Percentiles rank a stretch among this genome's conserved stretches.
Evolutionary conservation across 257 asterid genomes (phyloP).

Genomic region (Linaria vulgaris): DNA sequence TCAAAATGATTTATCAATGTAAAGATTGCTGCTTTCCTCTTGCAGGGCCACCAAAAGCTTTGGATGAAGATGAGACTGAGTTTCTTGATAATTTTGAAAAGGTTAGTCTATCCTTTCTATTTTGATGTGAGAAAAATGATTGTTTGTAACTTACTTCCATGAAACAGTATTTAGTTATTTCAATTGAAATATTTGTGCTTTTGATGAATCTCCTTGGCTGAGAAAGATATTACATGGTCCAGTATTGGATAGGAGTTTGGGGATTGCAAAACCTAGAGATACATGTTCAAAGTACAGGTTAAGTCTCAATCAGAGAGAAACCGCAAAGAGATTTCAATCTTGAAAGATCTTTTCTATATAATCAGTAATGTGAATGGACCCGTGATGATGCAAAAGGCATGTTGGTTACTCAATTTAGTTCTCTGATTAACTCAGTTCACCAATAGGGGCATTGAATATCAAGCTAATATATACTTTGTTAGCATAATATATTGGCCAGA

Average conservation of each 20-base stretch:
- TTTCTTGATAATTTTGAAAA: slow-evolving; percentile 76
- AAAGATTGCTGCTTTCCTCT: slow-evolving; percentile 18
- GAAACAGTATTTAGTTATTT: slow-evolving; percentile 13
- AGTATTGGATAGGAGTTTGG: slow-evolving; percentile 4
- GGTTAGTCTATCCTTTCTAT: slow-evolving; percentile 46
- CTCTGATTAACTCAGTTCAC: background rate
- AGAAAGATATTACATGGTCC: background rate
- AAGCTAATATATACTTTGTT: slow-evolving; percentile 1
- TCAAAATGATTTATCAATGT: background rate
- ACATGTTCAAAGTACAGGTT: background rate
- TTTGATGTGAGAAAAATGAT: slow-evolving; percentile 9
- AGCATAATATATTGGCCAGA: background rate
- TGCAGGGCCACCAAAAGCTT: slow-evolving; percentile 95
- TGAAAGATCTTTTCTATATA: background rate
- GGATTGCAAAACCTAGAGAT: background rate
- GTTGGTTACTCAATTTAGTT: background rate
- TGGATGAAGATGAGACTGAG: slow-evolving; percentile 97
- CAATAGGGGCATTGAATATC: slow-evolving; percentile 8
- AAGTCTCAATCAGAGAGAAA: background rate
- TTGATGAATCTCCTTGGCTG: slow-evolving; percentile 16
- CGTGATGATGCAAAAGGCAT: slow-evolving; percentile 2
- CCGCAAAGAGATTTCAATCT: slow-evolving; percentile 9
- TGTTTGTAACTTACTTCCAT: slow-evolving; percentile 9
- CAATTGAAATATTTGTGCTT: background rate
- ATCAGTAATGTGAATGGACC: background rate